phyloP scores from a whole-genome alignment of 208 protist genomes.

The Phytomonas serpens region DNA sequence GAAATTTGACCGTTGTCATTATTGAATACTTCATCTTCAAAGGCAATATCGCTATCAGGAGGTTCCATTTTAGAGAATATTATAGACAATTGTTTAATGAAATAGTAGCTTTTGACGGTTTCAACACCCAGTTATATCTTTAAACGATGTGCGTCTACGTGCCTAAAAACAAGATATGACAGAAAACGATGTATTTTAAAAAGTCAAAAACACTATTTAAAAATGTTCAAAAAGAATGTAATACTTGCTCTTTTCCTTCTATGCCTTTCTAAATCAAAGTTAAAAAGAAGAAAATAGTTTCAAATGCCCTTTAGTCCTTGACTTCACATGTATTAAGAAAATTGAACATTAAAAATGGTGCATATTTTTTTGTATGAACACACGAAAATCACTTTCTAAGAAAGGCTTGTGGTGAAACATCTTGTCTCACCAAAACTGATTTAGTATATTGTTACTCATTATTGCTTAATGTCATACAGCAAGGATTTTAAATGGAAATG shows the following conservation, averaged over 20 bases:
- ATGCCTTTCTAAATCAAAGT: background rate
- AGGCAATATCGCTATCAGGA: constrained; percentile 54
- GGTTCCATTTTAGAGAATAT: constrained; percentile 29
- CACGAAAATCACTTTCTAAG: background rate
- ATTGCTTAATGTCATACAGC: background rate
- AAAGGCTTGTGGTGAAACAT: background rate
- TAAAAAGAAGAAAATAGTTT: constrained; percentile 3
- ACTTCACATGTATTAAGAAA: background rate
- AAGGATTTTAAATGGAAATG: constrained; percentile 9
- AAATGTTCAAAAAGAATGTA: constrained; percentile 9
- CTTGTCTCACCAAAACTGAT: background rate
- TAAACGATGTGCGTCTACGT: background rate
- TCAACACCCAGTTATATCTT: background rate
- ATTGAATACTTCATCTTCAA: constrained; percentile 56
- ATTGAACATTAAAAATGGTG: constrained; percentile 4
- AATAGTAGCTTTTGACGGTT: background rate
- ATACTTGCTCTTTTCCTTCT: background rate
- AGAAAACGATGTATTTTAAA: constrained; percentile 5
- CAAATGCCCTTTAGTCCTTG: background rate
- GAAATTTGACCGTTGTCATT: constrained; percentile 44
- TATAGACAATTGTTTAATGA: background rate
- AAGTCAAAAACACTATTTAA: constrained; percentile 10
- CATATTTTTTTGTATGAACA: constrained; percentile 6
- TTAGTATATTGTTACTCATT: background rate
- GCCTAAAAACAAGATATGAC: background rate